Evolutionary conservation across 768 basidiomycete species (phyloP).

Genomic region (Piloderma croceum): DNA sequence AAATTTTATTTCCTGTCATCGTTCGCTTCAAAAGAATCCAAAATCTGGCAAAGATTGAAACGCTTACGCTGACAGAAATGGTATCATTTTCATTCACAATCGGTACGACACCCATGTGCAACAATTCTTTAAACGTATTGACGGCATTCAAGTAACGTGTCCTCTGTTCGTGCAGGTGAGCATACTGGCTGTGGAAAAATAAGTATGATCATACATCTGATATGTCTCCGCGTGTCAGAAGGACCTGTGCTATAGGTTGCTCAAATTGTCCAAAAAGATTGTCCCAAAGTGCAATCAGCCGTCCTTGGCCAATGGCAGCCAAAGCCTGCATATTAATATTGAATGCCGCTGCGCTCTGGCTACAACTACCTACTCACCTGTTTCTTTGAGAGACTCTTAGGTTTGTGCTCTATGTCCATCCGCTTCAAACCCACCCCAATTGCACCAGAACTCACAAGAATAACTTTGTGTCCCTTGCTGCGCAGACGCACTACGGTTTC

Average conservation of each 20-base stretch:
- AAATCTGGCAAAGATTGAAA: neutral
- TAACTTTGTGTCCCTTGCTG: conserved; percentile 83
- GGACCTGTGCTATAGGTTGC: conserved; percentile 92
- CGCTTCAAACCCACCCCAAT: conserved; percentile 92
- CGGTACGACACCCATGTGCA: conserved; percentile 92
- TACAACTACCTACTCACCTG: conserved; percentile 53
- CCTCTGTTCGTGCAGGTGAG: conserved; percentile 45
- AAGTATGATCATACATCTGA: conserved; percentile 63
- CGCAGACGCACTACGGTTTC: conserved; percentile 83
- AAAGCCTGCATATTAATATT: conserved; percentile 75
- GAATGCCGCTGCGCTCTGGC: neutral
- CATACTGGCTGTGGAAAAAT: conserved; percentile 3
- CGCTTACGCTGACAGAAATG: conserved; percentile 88
- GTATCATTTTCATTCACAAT: conserved; percentile 99
- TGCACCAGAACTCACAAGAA: conserved; percentile 95
- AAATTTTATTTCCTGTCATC: conserved; percentile 92
- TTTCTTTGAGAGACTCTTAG: conserved; percentile 84
- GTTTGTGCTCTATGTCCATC: conserved; percentile 76
- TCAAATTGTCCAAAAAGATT: conserved; percentile 91
- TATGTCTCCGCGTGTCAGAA: conserved; percentile 93
- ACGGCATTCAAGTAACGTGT: conserved; percentile 95
- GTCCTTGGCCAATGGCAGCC: conserved; percentile 94
- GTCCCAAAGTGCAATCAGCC: conserved; percentile 95
- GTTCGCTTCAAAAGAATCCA: neutral
- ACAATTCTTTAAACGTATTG: conserved; percentile 87